Evolutionary conservation across 176 grass and related monocot species (phyloP).

Genomic region (Ensete glaucum): DNA sequence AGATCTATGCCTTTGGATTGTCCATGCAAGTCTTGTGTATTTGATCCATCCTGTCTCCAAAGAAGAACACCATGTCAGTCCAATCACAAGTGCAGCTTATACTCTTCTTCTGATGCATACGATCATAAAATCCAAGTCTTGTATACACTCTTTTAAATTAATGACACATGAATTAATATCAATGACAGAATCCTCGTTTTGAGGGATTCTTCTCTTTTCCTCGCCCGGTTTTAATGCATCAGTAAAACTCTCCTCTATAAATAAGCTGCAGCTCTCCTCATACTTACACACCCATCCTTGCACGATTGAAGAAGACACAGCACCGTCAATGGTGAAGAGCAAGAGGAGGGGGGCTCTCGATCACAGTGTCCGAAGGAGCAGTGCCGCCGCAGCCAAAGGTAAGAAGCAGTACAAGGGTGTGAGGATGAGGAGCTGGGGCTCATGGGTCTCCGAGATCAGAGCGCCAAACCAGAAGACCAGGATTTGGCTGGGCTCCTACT

Average conservation of each 20-base stretch:
- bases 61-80: too few species aligned
- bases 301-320: too few species aligned
- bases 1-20: too few species aligned
- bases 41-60: too few species aligned
- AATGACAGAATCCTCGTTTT: not conserved
- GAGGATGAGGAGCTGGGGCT: slow-evolving; percentile 16
- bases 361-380: not conserved
- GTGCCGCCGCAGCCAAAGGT: not conserved
- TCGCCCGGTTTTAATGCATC: not conserved
- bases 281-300: too few species aligned
- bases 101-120: too few species aligned
- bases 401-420: slow-evolving; percentile 13
- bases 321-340: not conserved
- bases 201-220: not conserved
- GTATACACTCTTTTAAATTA: too few species aligned
- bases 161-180: not conserved
- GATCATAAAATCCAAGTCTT: too few species aligned
- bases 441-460: slow-evolving; percentile 17
- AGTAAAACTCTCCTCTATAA: not conserved
- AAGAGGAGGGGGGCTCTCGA: not conserved
- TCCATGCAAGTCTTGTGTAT: too few species aligned
- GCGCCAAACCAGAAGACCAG: slow-evolving; percentile 21
- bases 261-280: not conserved
- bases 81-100: too few species aligned
- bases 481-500: slow-evolving; percentile 20